Conservation (phyloP, 2,329 filamentous ascomycete genomes). For the Colletotrichum caudatum region DNA sequence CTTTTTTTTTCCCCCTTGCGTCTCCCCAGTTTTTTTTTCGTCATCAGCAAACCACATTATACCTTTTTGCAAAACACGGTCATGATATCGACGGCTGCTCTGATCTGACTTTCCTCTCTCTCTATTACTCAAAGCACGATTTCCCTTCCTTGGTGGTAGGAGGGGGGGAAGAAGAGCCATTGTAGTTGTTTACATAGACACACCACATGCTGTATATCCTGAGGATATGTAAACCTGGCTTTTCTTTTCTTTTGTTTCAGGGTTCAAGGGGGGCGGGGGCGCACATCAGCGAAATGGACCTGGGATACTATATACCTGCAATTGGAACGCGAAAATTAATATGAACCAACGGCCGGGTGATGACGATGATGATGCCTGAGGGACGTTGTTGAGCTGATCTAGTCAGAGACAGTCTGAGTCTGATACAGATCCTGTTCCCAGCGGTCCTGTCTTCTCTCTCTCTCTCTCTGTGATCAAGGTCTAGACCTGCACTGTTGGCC, state of each 20-base stretch:
- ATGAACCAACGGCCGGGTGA: not conserved
- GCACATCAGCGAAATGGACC: conserved; percentile 13
- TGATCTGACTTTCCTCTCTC: conserved; percentile 14
- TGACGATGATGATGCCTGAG: not conserved
- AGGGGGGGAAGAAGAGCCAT: not conserved
- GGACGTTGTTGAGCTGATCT: not conserved
- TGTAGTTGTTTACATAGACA: conserved; percentile 17
- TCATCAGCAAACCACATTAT: conserved; percentile 3
- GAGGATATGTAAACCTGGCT: conserved; percentile 2
- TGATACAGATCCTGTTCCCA: not conserved
- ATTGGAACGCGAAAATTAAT: conserved; percentile 22
- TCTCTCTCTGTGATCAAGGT: not conserved
- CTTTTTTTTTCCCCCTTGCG: conserved; percentile 25
- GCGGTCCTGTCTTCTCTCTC: not conserved
- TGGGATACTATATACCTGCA: conserved; percentile 10
- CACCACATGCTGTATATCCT: conserved; percentile 1
- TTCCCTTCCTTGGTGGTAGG: conserved; percentile 8
- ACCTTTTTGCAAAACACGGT: conserved; percentile 34
- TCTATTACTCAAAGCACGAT: not conserved
- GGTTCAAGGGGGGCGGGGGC: not conserved
- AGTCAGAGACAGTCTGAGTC: too few relatives aligned
- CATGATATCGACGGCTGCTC: conserved; percentile 35
- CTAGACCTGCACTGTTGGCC: not conserved
- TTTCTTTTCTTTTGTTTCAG: not conserved
- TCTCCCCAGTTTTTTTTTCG: conserved; percentile 17